Percentiles rank a stretch among this genome's conserved stretches.
Conservation (phyloP, 805 yeast genomes). For the Candida verbasci region DNA sequence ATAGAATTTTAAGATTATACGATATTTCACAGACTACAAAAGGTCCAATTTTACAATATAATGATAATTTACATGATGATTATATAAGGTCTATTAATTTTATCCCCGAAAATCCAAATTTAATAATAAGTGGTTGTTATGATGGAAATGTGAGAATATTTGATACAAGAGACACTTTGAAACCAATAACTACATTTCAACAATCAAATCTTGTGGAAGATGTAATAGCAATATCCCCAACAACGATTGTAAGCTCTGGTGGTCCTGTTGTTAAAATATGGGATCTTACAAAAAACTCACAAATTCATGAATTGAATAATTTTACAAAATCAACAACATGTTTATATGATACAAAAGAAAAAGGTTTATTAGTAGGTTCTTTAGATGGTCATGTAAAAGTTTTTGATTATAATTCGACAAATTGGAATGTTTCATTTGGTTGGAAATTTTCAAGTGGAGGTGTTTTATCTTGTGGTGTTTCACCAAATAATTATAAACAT, state of each 20-base stretch:
- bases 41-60: constrained; percentile 66
- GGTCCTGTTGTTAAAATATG: constrained; percentile 83
- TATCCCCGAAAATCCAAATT: constrained; percentile 68
- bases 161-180: constrained; percentile 60
- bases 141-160: constrained; percentile 83
- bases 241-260: constrained; percentile 75
- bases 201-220: constrained; percentile 82
- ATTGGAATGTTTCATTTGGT: constrained; percentile 90
- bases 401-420: constrained; percentile 66
- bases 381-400: constrained; percentile 97
- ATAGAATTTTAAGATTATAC: constrained; percentile 78
- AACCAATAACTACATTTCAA: constrained; percentile 59
- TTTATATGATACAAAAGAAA: constrained; percentile 64
- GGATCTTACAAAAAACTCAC: constrained; percentile 80
- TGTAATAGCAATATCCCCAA: constrained; percentile 66
- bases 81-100: constrained; percentile 81
- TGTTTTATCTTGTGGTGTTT: constrained; percentile 82
- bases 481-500: constrained; percentile 74
- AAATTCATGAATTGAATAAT: constrained; percentile 69
- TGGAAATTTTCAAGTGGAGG: constrained; percentile 94
- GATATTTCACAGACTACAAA: constrained; percentile 72
- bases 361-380: constrained; percentile 89
- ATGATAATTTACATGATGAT: constrained; percentile 69
- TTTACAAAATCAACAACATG: constrained; percentile 94
- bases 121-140: constrained; percentile 90